Evolutionary conservation across 2,329 filamentous ascomycete species (phyloP).

Genomic region (Zalaria sp.): DNA sequence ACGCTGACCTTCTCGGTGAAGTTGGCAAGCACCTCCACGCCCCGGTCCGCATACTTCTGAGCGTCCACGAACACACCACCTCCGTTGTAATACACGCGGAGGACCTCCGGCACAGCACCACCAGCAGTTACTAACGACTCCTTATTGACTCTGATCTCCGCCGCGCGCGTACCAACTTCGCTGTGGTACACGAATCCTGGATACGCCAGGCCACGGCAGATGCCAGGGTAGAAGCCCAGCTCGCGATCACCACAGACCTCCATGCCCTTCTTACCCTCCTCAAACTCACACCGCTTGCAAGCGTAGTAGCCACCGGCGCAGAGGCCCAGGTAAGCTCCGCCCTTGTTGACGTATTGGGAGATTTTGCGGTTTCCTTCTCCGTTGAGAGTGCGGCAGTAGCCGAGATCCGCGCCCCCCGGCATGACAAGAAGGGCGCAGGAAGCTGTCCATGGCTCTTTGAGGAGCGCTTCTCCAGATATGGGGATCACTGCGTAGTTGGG

Average conservation of each 20-base stretch:
- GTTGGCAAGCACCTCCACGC: constrained; percentile 68
- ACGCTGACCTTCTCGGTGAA: constrained; percentile 66
- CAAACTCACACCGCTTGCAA: constrained; percentile 70
- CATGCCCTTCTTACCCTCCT: constrained; percentile 66
- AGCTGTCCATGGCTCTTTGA: constrained; percentile 83
- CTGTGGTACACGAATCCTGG: constrained; percentile 81
- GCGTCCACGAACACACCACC: constrained; percentile 86
- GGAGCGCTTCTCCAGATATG: constrained; percentile 59
- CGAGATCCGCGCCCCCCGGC: constrained; percentile 85
- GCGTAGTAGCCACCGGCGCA: constrained; percentile 95
- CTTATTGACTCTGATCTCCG: constrained; percentile 50
- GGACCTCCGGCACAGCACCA: constrained; percentile 43
- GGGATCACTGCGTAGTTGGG: constrained; percentile 89
- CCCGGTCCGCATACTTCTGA: constrained; percentile 42
- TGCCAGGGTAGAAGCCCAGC: constrained; percentile 75
- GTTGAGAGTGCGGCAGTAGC: constrained; percentile 78
- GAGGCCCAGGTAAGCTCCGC: constrained; percentile 77
- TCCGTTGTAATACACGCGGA: constrained; percentile 82
- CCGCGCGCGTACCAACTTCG: constrained; percentile 68
- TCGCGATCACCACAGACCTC: constrained; percentile 80
- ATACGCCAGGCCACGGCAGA: constrained; percentile 75
- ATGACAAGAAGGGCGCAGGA: constrained; percentile 84
- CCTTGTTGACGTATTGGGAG: constrained; percentile 67
- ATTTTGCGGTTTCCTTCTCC: constrained; percentile 79
- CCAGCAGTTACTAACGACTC: constrained; percentile 35